A percentile compares a stretch with the other conserved stretches of the same genome.
Conservation (phyloP, 495 filamentous ascomycete genomes). For the Penicillium paxilli region DNA sequence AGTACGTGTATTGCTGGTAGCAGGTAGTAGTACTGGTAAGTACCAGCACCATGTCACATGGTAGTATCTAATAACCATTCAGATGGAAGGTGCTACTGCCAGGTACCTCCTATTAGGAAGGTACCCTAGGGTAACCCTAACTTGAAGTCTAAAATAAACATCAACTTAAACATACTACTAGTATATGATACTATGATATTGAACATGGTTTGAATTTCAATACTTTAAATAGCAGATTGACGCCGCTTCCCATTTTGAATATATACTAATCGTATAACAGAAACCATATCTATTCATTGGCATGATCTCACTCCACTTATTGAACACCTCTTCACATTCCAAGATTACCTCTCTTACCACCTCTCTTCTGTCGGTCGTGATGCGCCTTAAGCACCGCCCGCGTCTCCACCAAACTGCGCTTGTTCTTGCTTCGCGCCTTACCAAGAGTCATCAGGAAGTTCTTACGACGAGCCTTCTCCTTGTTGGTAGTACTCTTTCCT, state of each 20-base stretch:
- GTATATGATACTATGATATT: background rate
- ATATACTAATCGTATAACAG: background rate
- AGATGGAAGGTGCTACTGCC: no score
- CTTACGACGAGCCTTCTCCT: constrained; percentile 94
- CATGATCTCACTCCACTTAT: no score
- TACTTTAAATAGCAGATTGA: background rate
- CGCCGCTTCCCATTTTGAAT: constrained; percentile 9
- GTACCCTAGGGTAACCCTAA: no score
- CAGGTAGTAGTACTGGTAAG: no score
- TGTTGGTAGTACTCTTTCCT: constrained; percentile 95
- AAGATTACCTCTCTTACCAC: constrained; percentile 76
- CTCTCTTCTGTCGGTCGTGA: constrained; percentile 77
- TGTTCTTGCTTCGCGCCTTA: constrained; percentile 90
- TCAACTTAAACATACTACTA: background rate
- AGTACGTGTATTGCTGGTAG: no score
- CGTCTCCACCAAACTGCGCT: constrained; percentile 84
- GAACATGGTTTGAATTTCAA: background rate
- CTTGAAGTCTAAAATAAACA: background rate
- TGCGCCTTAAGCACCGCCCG: constrained; percentile 77
- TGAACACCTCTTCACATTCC: constrained; percentile 19
- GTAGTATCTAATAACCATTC: no score
- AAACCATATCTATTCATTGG: no score
- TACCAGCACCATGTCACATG: no score
- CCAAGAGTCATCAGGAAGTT: constrained; percentile 97
- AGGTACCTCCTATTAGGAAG: no score